Conservation (phyloP, 75 land plant species). For the Cryptomeria japonica region DNA sequence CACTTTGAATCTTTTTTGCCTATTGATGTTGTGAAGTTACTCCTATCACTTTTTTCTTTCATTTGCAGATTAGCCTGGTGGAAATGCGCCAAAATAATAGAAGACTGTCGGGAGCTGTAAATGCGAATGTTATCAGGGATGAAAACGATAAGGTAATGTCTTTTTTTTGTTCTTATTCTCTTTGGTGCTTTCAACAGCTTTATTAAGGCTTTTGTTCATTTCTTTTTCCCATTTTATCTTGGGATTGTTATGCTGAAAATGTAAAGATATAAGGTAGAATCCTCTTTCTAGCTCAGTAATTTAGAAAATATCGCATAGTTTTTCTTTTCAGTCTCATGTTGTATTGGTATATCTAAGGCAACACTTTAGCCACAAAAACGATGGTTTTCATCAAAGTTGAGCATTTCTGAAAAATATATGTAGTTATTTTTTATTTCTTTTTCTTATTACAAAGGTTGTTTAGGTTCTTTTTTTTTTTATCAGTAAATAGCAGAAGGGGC, state of each 20-base stretch:
- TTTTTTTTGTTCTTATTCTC: neutral
- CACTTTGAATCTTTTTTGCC: neutral
- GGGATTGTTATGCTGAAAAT: neutral
- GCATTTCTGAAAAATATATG: neutral
- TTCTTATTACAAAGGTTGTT: neutral
- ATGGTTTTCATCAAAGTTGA: neutral
- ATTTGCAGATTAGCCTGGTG: conserved; percentile 76
- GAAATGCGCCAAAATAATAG: conserved; percentile 67
- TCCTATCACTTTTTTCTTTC: conserved; percentile 4
- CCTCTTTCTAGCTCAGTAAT: neutral
- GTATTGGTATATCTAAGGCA: neutral
- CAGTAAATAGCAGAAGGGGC: too few species aligned
- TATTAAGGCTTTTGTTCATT: neutral
- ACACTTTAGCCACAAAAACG: neutral
- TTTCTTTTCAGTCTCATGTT: neutral
- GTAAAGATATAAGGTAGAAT: neutral
- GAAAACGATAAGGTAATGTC: conserved; percentile 79
- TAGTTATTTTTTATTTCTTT: neutral
- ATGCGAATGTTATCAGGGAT: conserved; percentile 72
- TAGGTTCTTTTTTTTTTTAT: too few species aligned
- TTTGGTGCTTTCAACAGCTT: neutral
- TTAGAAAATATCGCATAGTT: neutral
- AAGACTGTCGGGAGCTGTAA: conserved; percentile 50
- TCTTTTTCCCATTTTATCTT: neutral
- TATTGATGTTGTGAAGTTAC: neutral